Evolutionary conservation across 75 land plant species (phyloP), one percentile per base, ranked within the genome.

Genomic region (Pinus taeda): DNA sequence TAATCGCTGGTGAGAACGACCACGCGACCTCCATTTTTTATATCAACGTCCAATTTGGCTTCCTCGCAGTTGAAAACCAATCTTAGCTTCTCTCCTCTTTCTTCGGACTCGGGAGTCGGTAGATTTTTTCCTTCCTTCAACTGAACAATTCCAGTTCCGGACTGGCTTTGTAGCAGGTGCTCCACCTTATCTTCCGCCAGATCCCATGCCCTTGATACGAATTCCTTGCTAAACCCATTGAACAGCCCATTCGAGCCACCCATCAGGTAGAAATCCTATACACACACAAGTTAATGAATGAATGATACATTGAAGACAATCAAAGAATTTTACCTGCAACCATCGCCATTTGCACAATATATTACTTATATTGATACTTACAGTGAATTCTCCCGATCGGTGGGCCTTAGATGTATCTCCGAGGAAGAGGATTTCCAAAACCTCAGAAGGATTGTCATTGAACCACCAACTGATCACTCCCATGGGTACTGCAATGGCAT

Each of bases 351-450:
- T 49, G n/a, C n/a, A n/a, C n/a, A n/a, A n/a, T n/a, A n/a, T n/a
- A n/a, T n/a, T n/a, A n/a, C n/a, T n/a, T n/a, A n/a, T n/a, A 20
- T 49, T 17, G 59, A 57, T 17, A 76, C 61, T 30, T 80, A 80
- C 81, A 69, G 95, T 93, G 80, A 88, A 90, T 55, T 85, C 75
- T 36, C 95, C 95, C 30, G 80, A 11, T 26, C 81, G 79, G 79
- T 87, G 93, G 77, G 78, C 92, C 33, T 80, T 88, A 12, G 87
- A 79, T 60, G 95, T 90, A 75, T 90, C 93, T 36, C 93, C 95
- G 6, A 92, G 45, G 83, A 85, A 86, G 42, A 92, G 85, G 75
- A 92, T 69, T 3, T 76, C 84, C 55, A 93, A 78, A n/a, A n/a
- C 14, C 39, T 82, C 85, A 12, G 83, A 55, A 79, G 80, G 82